Evolutionary conservation across 768 basidiomycete genomes (phyloP), one percentile per base, ranked within the genome.

Genomic region (Kwoniella sp.): DNA sequence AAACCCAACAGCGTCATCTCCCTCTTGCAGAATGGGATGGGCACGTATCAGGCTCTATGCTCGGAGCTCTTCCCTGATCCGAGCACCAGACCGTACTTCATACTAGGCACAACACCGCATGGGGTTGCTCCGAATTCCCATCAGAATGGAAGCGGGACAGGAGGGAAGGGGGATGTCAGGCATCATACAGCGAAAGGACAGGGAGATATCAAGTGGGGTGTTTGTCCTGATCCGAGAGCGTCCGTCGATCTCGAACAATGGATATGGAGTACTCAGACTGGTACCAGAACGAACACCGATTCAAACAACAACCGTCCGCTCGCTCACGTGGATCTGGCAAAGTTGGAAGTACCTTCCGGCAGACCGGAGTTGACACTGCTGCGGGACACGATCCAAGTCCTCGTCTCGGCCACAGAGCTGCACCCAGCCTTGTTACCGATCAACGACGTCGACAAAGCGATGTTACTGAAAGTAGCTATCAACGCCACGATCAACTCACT

Each of bases 11-110:
- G 89, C 50, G 95, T 93, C 37, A 87, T 98, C 69, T 90, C 95
- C 1, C 85, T 99, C n/a, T 81, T 97, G 58, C 91, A 95, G 75
- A 95, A 95, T 77, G 95, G 95, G 26, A 90, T 96, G 88, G 95
- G 93, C 12, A 82, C 94, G 9, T 91, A 92, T 79, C 94, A 98
- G 61, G 82, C 86, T 65, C 84, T 96, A 54, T 78, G 91, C 20
- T 74, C 82, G 5, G 72, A 84, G 5, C 72, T 92, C 48, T 98
- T 93, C 79, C 88, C 85, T 22, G 89, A 93, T 77, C 85, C 88
- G 25, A 78, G 83, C 34, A 83, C 84, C 29, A 87, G 94, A 38
- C 94, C 94, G 13, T 88, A 90, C 73, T 92, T 98, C 76, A 85
- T 98, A 68, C 82, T 95, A 58, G 88, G 89, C 15, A 86, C 87